These are phyloP conservation scores for Magnusiomyces starmeri DNA, from an alignment of 1,139 yeast genomes.

Conservation along the genomic window DNA sequence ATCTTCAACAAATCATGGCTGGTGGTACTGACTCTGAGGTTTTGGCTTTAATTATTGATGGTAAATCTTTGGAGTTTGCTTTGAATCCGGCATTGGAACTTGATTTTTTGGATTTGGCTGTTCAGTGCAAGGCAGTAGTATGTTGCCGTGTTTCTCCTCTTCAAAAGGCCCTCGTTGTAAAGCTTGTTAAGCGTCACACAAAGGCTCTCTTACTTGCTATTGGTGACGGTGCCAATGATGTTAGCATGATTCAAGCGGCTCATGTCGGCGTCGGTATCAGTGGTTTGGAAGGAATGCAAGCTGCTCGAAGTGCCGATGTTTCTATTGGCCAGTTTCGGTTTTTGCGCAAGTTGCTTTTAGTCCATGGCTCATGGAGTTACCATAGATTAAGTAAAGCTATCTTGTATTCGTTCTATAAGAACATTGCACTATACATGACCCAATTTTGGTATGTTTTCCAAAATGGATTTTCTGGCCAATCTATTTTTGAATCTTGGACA, in stretches of 20 bases:
- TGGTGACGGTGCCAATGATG: slow-evolving; percentile 99
- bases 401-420: slow-evolving; percentile 90
- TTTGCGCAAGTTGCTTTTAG: slow-evolving; percentile 71
- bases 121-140: slow-evolving; percentile 86
- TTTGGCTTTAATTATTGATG: slow-evolving; percentile 87
- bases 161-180: slow-evolving; percentile 94
- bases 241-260: slow-evolving; percentile 98
- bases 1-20: slow-evolving; percentile 59
- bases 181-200: slow-evolving; percentile 69
- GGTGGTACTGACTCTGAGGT: slow-evolving; percentile 66
- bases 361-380: slow-evolving; percentile 97
- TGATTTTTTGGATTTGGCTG: slow-evolving; percentile 69
- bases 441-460: slow-evolving; percentile 96
- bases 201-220: slow-evolving; percentile 79
- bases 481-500: slow-evolving; percentile 96
- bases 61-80: slow-evolving; percentile 80
- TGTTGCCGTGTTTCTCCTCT: slow-evolving; percentile 93
- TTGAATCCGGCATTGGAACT: slow-evolving; percentile 76
- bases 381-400: slow-evolving; percentile 90
- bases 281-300: slow-evolving; percentile 97
- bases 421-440: slow-evolving; percentile 90
- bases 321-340: slow-evolving; percentile 94
- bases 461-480: slow-evolving; percentile 91
- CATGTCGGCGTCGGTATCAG: slow-evolving; percentile 97
- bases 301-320: slow-evolving; percentile 95